Evolutionary conservation across 352 stramenopile species (phyloP).

Genomic region (Pythium grandisporangium): DNA sequence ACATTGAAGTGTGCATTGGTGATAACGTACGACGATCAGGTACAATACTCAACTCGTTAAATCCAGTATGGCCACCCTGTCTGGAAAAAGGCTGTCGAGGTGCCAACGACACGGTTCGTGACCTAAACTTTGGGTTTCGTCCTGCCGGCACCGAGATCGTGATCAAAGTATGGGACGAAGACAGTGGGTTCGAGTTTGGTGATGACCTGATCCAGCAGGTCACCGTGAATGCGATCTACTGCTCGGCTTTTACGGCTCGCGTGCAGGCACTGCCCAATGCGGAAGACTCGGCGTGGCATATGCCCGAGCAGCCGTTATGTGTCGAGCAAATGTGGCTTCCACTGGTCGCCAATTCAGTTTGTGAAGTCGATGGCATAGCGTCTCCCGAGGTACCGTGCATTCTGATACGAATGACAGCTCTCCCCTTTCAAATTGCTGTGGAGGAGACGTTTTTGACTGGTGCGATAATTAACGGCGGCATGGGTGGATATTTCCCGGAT

Average conservation of each 20-base stretch:
- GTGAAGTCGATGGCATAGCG: conserved; percentile 12
- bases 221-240: conserved; percentile 73
- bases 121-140: conserved; percentile 83
- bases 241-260: conserved; percentile 50
- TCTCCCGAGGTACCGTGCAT: conserved; percentile 39
- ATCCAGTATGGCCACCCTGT: conserved; percentile 70
- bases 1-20: conserved; percentile 61
- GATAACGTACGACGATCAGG: conserved; percentile 51
- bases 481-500: conserved; percentile 61
- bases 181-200: conserved; percentile 81
- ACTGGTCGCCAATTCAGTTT: conserved; percentile 23
- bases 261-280: conserved; percentile 33
- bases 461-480: conserved; percentile 46
- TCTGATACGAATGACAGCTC: conserved; percentile 53
- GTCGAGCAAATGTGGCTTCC: conserved; percentile 75
- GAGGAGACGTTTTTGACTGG: conserved; percentile 49
- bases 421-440: conserved; percentile 65
- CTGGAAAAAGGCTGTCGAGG: conserved; percentile 25
- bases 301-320: conserved; percentile 55
- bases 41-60: conserved; percentile 61
- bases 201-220: conserved; percentile 76
- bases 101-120: conserved; percentile 34
- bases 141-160: conserved; percentile 66
- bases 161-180: conserved; percentile 65
- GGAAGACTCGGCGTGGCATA: conserved; percentile 53